Evolutionary conservation across 2,329 filamentous ascomycete species (phyloP).

Genomic region (Talaromyces albobiverticillius): DNA sequence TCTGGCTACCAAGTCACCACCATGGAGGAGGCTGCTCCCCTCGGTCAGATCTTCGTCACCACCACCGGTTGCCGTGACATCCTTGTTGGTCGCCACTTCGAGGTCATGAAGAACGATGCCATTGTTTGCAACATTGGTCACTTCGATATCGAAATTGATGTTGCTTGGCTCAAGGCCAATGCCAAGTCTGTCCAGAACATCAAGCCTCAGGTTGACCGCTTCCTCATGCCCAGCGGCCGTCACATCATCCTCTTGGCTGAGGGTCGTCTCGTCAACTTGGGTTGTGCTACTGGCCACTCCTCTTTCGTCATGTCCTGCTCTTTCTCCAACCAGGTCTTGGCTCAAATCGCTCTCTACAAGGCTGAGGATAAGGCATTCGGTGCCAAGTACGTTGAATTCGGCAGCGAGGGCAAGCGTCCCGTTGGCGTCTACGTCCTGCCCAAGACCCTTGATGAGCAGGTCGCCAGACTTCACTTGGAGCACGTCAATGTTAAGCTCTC

Average conservation of each 20-base stretch:
- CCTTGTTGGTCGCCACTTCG: conserved; percentile 85
- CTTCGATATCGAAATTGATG: conserved; percentile 99
- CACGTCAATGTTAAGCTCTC: conserved; percentile 95
- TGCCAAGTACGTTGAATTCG: conserved; percentile 95
- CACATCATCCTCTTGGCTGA: conserved; percentile 98
- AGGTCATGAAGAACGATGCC: conserved; percentile 93
- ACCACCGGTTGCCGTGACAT: conserved; percentile 99
- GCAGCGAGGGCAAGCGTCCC: conserved; percentile 84
- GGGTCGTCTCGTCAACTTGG: conserved; percentile 98
- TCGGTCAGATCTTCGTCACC: conserved; percentile 98
- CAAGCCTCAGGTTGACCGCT: conserved; percentile 99
- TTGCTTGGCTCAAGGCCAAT: conserved; percentile 99
- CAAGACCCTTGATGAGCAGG: conserved; percentile 99
- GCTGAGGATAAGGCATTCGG: conserved; percentile 79
- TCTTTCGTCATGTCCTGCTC: conserved; percentile 99
- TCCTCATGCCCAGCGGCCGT: conserved; percentile 85
- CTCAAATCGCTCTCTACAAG: conserved; percentile 98
- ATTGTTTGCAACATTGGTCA: conserved; percentile 99
- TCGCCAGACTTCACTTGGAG: conserved; percentile 85
- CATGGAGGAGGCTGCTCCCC: conserved; percentile 90
- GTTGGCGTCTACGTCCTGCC: conserved; percentile 94
- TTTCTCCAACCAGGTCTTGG: conserved; percentile 99
- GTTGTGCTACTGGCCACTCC: conserved; percentile 97
- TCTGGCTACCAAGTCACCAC: conserved; percentile 94
- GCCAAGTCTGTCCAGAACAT: conserved; percentile 93